Base-by-base conservation (phyloP, 208 protist species). In the Wallacemonas rigidus region DNA sequence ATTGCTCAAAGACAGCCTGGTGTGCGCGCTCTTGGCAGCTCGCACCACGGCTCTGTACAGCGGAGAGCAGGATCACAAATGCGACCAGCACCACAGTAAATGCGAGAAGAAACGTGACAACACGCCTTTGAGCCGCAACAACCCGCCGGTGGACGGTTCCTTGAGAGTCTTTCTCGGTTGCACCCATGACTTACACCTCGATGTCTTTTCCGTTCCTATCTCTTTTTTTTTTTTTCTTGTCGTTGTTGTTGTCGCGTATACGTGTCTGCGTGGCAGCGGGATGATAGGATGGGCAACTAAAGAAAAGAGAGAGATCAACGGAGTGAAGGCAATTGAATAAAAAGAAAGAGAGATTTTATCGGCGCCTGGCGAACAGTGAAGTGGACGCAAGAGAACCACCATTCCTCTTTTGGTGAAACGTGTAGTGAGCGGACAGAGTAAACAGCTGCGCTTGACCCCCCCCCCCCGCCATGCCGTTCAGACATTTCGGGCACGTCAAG, bases 1-100 rank as follows among this genome's bases (percentile, higher is more conserved):
- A 71, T 15, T 85, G 58, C n/a, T 77, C 72, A 40, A 81, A 83
- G 39, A 86, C 40, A 2, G 76, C 82, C 58, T 83, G 70, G 62
- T 86, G 64, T 2, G 88, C 87, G 26, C 86, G 86, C n/a, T 85
- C 78, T 77, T 96, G 91, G 71, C 91, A 96, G 2, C 47, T 71
- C 4, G 87, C 64, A 40, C 87, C 81, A 48, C 81, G 79, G 53
- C 78, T 77, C 65, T 90, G 88, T 9, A 96, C 72, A 0, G 82
- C 88, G 2, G 87, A 81, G 14, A 94, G 80, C 5, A 82, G 75
- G 48, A 94, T 81, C 14, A 89, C 62, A 36, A 89, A 74, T 5
- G 82, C 85, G 12, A 94, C 50, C 0, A 89, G 70, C 2, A 85
- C 48, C n/a, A 92, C 85, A 41, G 85, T 83, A 58, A 94, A 92